phyloP scores from a whole-genome alignment of 2,329 filamentous ascomycete genomes.

The Hypoxylon sp. region DNA sequence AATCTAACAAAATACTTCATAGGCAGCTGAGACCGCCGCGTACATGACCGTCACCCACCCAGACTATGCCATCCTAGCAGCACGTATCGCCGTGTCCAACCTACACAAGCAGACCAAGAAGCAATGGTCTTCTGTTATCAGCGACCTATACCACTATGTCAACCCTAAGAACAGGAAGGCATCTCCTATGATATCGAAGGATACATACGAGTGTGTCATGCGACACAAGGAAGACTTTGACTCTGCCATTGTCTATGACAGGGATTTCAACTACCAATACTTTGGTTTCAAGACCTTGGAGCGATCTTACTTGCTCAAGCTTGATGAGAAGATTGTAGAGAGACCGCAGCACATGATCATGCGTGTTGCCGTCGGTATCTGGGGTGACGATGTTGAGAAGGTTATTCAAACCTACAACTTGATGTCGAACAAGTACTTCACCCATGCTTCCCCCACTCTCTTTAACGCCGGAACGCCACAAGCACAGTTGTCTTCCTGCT shows the following conservation, averaged over 20 bases:
- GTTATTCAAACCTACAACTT: slow-evolving; percentile 98
- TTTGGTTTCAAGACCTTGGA: slow-evolving; percentile 99
- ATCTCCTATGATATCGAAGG: slow-evolving; percentile 94
- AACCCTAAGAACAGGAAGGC: slow-evolving; percentile 87
- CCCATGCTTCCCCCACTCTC: slow-evolving; percentile 94
- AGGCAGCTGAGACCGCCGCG: slow-evolving; percentile 98
- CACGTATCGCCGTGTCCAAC: slow-evolving; percentile 98
- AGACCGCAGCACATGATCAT: slow-evolving; percentile 99
- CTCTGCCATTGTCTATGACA: slow-evolving; percentile 98
- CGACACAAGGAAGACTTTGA: slow-evolving; percentile 96
- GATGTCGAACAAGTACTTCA: slow-evolving; percentile 99
- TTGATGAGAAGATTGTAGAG: slow-evolving; percentile 95
- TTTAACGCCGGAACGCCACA: slow-evolving; percentile 98
- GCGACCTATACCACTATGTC: slow-evolving; percentile 92
- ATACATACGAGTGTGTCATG: slow-evolving; percentile 93
- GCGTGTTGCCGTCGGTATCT: slow-evolving; percentile 97
- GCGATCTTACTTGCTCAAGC: slow-evolving; percentile 94
- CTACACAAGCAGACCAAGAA: slow-evolving; percentile 99
- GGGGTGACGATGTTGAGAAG: slow-evolving; percentile 92
- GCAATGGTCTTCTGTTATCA: slow-evolving; percentile 96
- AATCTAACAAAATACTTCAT: slow-evolving; percentile 37
- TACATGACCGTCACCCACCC: slow-evolving; percentile 99
- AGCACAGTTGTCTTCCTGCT: slow-evolving; percentile 95
- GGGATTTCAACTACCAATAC: slow-evolving; percentile 99
- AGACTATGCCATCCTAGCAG: slow-evolving; percentile 97